Conservation (phyloP, 176 grass and related monocot species). For the Chrysopogon serrulatus region DNA sequence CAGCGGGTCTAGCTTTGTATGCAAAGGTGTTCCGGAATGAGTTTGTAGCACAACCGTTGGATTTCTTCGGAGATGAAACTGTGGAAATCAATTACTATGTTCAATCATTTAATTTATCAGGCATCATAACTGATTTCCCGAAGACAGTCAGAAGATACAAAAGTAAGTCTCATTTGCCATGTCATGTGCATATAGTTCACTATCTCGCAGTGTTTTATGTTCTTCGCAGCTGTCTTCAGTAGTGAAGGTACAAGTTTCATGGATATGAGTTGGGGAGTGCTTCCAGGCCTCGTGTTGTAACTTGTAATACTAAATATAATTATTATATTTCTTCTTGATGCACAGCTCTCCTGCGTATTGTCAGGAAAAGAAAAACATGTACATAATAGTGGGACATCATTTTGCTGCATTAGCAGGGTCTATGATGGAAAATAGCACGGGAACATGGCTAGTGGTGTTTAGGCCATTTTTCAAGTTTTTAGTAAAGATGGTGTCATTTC, state of each 20-base stretch:
- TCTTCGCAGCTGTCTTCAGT: background rate
- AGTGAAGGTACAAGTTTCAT: background rate
- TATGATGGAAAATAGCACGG: background rate
- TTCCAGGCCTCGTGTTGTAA: background rate
- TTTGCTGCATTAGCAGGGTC: background rate
- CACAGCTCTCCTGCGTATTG: background rate
- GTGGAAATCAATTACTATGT: constrained; percentile 76
- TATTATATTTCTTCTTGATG: background rate
- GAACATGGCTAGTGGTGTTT: background rate
- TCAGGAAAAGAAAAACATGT: background rate
- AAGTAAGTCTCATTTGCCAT: background rate
- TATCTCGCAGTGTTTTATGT: background rate
- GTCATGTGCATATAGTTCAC: background rate
- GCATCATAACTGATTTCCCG: constrained; percentile 26
- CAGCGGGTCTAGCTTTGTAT: constrained; percentile 55
- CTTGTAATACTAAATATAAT: background rate
- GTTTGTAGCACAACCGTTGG: constrained; percentile 58
- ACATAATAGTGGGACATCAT: background rate
- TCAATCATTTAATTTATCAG: constrained; percentile 32
- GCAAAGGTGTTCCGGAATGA: constrained; percentile 57
- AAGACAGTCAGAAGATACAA: background rate
- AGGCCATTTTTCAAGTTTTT: background rate
- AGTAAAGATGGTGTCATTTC: background rate
- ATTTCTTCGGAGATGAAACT: constrained; percentile 65
- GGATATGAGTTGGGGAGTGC: background rate